Base-by-base conservation (phyloP, 345 rosid genomes). In the Populus deltoides region DNA sequence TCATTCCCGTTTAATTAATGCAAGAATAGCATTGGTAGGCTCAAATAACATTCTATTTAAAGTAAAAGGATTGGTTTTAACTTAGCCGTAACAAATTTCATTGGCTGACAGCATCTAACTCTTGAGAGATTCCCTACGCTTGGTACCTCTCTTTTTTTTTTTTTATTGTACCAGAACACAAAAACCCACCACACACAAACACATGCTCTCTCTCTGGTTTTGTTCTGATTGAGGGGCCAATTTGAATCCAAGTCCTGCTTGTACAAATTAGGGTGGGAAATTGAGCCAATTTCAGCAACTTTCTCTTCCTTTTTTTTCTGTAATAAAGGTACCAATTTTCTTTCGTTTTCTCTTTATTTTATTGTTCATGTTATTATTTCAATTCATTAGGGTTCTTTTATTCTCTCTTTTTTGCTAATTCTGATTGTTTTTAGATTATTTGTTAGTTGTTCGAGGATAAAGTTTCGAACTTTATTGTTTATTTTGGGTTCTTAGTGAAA, bases 281-380 rank as follows among this genome's bases (percentile, higher is more conserved):
- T 27, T 25, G 39, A 68, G 16, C 22, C 45, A 3, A 63, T 39
- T 13, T 25, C 33, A 22, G 0, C 13, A 8, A 7, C 39, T 17
- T 9, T 10, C 62, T 71, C 51, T 25, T 67, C 49, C 8, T 13
- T 9, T 38, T 13, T 13, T 35, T 62, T 74, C 13, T 62, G 7
- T n/a, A 7, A 62, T n/a, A 62, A 74, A 74, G 77, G 77, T 74
- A 74, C 16, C n/a, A n/a, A 10, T 38, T 74, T 74, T 62, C 24
- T 10, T 12, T 59, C 33, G 38, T 2, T 36, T 57, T 72, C 29
- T 24, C 15, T 3, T 33, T 17, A 16, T 70, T 13, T 38, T 20
- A 10, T 47, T 47, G 17, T 24, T 70, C 17, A 2, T 43, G 16
- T 12, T 43, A 12, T 49, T 51, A 47, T 59, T 71, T 47, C 59